Evolutionary conservation across 306 rosid species (phyloP).

Genomic region (Nissolia schottii): DNA sequence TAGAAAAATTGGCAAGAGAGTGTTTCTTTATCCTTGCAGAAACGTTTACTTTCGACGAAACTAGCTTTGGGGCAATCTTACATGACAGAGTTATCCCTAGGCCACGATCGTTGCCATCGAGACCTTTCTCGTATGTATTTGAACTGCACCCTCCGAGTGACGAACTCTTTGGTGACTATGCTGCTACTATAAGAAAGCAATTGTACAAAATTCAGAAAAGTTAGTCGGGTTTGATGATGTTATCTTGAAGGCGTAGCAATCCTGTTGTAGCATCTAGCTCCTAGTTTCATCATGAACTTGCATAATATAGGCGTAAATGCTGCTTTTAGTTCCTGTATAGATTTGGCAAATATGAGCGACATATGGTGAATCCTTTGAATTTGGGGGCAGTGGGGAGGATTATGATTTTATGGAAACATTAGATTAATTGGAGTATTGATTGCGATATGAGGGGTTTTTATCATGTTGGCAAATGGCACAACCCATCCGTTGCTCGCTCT

Average conservation of each 20-base stretch:
- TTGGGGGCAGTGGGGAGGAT: background rate
- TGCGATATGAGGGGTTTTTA: too few species aligned
- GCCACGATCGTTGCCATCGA: constrained; percentile 53
- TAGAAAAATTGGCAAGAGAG: constrained; percentile 67
- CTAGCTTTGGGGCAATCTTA: constrained; percentile 52
- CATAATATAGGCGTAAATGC: background rate
- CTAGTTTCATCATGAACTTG: background rate
- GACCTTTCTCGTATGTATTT: constrained; percentile 63
- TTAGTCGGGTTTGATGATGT: background rate
- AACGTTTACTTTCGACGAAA: constrained; percentile 70
- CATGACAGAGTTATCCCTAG: constrained; percentile 35
- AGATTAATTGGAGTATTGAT: too few species aligned
- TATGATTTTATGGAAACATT: background rate
- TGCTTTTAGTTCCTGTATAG: too few species aligned
- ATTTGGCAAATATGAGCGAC: background rate
- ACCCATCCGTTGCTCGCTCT: too few species aligned
- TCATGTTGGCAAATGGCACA: too few species aligned
- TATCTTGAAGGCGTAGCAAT: background rate
- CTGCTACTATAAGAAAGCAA: constrained; percentile 23
- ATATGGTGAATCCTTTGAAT: background rate
- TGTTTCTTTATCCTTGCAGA: constrained; percentile 59
- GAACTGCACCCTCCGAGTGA: constrained; percentile 41
- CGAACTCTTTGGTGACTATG: constrained; percentile 38
- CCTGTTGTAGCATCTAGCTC: background rate
- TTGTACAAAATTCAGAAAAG: constrained; percentile 26